These are phyloP conservation scores for Aphanomyces astaci DNA, from an alignment of 352 stramenopile genomes.

Conservation along the genomic window DNA sequence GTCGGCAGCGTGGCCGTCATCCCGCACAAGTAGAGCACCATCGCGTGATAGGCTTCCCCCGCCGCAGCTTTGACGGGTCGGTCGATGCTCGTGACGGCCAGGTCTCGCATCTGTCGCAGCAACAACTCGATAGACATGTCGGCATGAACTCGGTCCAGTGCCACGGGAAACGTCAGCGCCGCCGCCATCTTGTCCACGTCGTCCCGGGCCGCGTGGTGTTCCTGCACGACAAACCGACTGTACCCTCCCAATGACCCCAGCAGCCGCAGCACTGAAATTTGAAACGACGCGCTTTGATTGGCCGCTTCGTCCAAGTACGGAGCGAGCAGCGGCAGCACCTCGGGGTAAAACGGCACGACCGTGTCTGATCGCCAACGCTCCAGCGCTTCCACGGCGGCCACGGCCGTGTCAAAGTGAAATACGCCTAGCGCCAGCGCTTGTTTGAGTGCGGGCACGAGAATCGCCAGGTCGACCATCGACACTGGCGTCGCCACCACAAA, in stretches of 20 bases:
- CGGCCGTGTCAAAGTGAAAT: conserved; percentile 53
- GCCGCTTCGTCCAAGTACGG: conserved; percentile 50
- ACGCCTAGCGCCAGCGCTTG: conserved; percentile 50
- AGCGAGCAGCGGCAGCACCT: conserved; percentile 40
- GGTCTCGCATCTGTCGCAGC: conserved; percentile 40
- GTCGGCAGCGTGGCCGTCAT: conserved; percentile 61
- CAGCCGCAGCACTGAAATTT: conserved; percentile 52
- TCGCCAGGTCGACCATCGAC: conserved; percentile 30
- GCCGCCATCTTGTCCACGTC: conserved; percentile 37
- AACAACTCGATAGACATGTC: conserved; percentile 42
- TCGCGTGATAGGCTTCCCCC: conserved; percentile 59
- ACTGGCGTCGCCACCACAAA: conserved; percentile 54
- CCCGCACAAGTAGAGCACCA: conserved; percentile 61
- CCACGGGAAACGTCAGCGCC: conserved; percentile 32
- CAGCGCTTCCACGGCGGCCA: conserved; percentile 43
- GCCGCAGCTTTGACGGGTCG: conserved; percentile 50
- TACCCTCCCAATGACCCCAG: conserved; percentile 47
- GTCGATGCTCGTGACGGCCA: conserved; percentile 46
- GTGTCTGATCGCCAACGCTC: conserved; percentile 44
- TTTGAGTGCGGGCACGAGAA: conserved; percentile 33
- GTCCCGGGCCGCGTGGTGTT: neutral
- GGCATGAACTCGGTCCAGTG: conserved; percentile 21
- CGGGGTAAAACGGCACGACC: conserved; percentile 33
- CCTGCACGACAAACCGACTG: conserved; percentile 34
- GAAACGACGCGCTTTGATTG: conserved; percentile 32